These are phyloP conservation scores for Ganoderma sp. DNA, from an alignment of 1,284 basidiomycete species.

Conservation along the genomic window DNA sequence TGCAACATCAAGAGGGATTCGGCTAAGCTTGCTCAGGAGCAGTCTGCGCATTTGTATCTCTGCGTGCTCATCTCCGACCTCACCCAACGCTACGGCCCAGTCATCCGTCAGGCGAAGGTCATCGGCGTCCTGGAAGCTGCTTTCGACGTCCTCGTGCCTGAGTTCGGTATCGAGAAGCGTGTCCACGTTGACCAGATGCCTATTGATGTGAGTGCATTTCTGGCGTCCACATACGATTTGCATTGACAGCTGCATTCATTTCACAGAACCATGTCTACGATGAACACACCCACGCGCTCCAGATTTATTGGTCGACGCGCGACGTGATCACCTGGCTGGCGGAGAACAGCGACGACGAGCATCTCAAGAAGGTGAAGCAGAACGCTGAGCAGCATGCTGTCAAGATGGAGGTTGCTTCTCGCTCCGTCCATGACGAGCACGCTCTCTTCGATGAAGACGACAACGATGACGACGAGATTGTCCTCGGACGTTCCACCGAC, in stretches of 20 bases:
- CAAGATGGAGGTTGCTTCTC: slow-evolving; percentile 85
- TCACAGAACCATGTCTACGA: slow-evolving; percentile 90
- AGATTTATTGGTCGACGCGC: slow-evolving; percentile 90
- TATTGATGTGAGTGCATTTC: slow-evolving; percentile 66
- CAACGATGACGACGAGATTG: slow-evolving; percentile 78
- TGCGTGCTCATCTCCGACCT: slow-evolving; percentile 93
- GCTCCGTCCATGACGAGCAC: slow-evolving; percentile 82
- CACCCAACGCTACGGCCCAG: slow-evolving; percentile 93
- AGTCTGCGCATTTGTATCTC: slow-evolving; percentile 93
- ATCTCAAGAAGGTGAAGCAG: slow-evolving; percentile 90
- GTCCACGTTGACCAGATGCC: slow-evolving; percentile 99
- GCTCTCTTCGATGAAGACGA: slow-evolving; percentile 91
- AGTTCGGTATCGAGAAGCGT: slow-evolving; percentile 97
- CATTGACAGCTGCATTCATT: neutral
- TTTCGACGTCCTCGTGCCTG: slow-evolving; percentile 93
- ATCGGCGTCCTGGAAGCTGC: slow-evolving; percentile 94
- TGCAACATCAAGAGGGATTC: slow-evolving; percentile 96
- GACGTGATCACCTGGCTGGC: slow-evolving; percentile 96
- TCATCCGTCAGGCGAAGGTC: slow-evolving; percentile 91
- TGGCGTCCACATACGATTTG: neutral
- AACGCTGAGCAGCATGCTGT: slow-evolving; percentile 83
- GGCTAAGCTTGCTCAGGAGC: slow-evolving; percentile 91
- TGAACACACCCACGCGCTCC: slow-evolving; percentile 87
- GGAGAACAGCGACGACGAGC: slow-evolving; percentile 93
- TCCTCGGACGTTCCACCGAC: slow-evolving; percentile 67